Percentiles rank a stretch among this genome's conserved stretches.
These are phyloP conservation scores for Populus simonii DNA, from an alignment of 345 rosid species.

Conservation along the genomic window DNA sequence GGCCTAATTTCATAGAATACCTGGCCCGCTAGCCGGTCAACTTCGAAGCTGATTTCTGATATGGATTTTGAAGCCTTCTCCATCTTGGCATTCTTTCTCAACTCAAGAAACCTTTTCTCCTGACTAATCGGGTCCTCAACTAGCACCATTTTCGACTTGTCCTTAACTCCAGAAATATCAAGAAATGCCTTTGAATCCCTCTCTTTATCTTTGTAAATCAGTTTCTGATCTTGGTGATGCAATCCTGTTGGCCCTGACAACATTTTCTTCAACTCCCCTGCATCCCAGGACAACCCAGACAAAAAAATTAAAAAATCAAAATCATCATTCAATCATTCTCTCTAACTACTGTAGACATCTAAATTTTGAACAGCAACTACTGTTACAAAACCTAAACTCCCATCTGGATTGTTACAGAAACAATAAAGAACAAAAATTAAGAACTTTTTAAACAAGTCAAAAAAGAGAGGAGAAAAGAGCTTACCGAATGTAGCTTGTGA, in stretches of 20 bases:
- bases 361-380: not conserved
- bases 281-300: slow-evolving; percentile 1
- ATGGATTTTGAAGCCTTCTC: slow-evolving; percentile 89
- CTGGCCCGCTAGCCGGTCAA: slow-evolving; percentile 83
- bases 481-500: slow-evolving; percentile 94
- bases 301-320: not conserved
- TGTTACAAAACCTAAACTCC: not conserved
- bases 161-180: slow-evolving; percentile 84
- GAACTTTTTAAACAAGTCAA: not conserved
- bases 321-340: not conserved
- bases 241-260: slow-evolving; percentile 81
- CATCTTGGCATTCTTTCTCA: slow-evolving; percentile 76
- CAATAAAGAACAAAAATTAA: not conserved
- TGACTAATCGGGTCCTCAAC: slow-evolving; percentile 85
- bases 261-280: slow-evolving; percentile 98
- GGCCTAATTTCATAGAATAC: slow-evolving; percentile 26
- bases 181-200: slow-evolving; percentile 89
- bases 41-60: slow-evolving; percentile 83
- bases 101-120: slow-evolving; percentile 75
- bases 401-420: not conserved
- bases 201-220: slow-evolving; percentile 85
- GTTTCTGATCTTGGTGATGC: slow-evolving; percentile 91
- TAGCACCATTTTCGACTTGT: slow-evolving; percentile 83
- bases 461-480: not conserved
- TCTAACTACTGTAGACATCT: not conserved